Percentiles rank a stretch among this genome's conserved stretches.
These are phyloP conservation scores for Plantago coronopus DNA, from an alignment of 305 asterid species.

Conservation along the genomic window DNA sequence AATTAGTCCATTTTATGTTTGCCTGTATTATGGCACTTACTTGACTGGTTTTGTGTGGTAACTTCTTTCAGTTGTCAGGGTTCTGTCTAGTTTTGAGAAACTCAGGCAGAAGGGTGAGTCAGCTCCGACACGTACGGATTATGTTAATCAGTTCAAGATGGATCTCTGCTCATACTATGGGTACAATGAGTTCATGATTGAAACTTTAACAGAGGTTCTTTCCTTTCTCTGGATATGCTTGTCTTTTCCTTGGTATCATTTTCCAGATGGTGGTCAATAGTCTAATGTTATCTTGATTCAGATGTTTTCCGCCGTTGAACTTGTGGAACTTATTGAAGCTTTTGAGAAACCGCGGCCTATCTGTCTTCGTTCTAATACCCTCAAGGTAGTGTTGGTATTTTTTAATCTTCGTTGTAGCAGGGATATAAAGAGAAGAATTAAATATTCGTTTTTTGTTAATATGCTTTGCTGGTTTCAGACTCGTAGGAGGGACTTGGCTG, in stretches of 20 bases:
- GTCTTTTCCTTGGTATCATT: background rate
- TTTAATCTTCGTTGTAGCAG: background rate
- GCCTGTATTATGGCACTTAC: slow-evolving; percentile 13
- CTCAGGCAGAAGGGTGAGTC: slow-evolving; percentile 65
- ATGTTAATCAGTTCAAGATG: slow-evolving; percentile 59
- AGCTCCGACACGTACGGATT: slow-evolving; percentile 54
- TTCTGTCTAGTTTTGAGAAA: slow-evolving; percentile 67
- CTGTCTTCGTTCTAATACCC: slow-evolving; percentile 78
- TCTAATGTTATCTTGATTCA: slow-evolving; percentile 32
- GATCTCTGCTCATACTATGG: slow-evolving; percentile 79
- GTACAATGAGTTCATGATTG: slow-evolving; percentile 74
- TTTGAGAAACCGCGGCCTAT: slow-evolving; percentile 93
- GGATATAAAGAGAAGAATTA: too few relatives aligned
- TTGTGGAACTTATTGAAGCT: slow-evolving; percentile 92
- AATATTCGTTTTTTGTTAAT: slow-evolving; percentile 22
- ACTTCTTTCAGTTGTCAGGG: slow-evolving; percentile 66
- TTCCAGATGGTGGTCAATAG: slow-evolving; percentile 19
- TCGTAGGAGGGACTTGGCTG: slow-evolving; percentile 96
- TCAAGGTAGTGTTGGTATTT: slow-evolving; percentile 46
- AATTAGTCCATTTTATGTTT: slow-evolving; percentile 2
- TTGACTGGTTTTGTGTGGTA: slow-evolving; percentile 9
- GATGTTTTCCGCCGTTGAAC: slow-evolving; percentile 85
- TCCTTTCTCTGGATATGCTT: slow-evolving; percentile 14
- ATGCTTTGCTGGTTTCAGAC: slow-evolving; percentile 44
- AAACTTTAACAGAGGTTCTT: slow-evolving; percentile 77